Evolutionary conservation across 129 eudicot species (phyloP).

Genomic region (Chrysanthemum makinoi): DNA sequence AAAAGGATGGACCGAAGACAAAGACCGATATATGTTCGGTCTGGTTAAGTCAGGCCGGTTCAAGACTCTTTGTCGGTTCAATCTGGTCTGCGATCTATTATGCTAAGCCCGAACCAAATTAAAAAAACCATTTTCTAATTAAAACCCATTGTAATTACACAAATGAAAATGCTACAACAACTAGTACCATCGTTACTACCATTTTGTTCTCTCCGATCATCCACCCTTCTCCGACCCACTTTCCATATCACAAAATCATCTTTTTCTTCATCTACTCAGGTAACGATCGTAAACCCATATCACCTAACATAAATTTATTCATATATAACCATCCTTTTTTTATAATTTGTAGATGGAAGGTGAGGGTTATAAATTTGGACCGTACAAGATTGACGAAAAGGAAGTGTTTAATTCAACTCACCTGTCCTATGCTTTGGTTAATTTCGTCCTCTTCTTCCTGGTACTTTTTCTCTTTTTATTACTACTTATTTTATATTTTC

Average conservation of each 20-base stretch:
- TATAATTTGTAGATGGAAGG: slow-evolving; percentile 49
- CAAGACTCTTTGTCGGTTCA: no score
- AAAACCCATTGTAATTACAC: no score
- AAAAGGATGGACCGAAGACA: no score
- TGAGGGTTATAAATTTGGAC: slow-evolving; percentile 58
- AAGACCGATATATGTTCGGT: no score
- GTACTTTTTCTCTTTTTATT: slow-evolving; percentile 29
- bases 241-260: slow-evolving; percentile 24
- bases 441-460: slow-evolving; percentile 94
- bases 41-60: no score
- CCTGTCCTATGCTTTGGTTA: slow-evolving; percentile 90
- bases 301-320: not conserved
- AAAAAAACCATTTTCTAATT: no score
- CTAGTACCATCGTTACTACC: no score
- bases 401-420: slow-evolving; percentile 79
- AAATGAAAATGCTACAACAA: no score
- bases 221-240: slow-evolving; percentile 19
- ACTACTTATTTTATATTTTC: not conserved
- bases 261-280: slow-evolving; percentile 32
- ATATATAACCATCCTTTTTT: no score
- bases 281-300: not conserved
- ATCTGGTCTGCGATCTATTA: no score
- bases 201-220: slow-evolving; percentile 28
- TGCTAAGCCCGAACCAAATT: no score
- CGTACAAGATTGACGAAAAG: slow-evolving; percentile 60